phyloP scores from a whole-genome alignment of 2,329 filamentous ascomycete species.

The Laburnicola sp. region DNA sequence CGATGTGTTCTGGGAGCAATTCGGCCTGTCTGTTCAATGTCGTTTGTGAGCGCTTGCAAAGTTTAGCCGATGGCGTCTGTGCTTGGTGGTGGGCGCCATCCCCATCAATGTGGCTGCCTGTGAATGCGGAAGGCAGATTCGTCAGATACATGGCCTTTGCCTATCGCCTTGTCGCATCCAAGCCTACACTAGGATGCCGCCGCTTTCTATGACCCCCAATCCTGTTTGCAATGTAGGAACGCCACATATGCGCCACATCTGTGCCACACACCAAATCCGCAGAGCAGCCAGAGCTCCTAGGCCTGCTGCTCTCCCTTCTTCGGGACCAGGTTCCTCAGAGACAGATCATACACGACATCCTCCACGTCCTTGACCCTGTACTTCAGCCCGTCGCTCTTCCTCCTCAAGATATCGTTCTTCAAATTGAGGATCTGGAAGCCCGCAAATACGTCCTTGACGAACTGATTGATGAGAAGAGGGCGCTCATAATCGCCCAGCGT shows the following conservation, averaged over 20 bases:
- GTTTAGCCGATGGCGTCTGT: slow-evolving; percentile 10
- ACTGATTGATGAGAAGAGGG: slow-evolving; percentile 83
- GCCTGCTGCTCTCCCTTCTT: slow-evolving; percentile 27
- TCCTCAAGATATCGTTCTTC: slow-evolving; percentile 90
- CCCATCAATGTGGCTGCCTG: background rate
- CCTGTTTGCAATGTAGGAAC: background rate
- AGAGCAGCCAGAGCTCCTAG: background rate
- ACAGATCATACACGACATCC: slow-evolving; percentile 95
- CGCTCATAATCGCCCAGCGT: slow-evolving; percentile 85
- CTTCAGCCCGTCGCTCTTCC: slow-evolving; percentile 90
- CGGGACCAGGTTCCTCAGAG: slow-evolving; percentile 74
- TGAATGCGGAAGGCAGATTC: background rate
- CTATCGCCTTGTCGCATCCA: too few relatives aligned
- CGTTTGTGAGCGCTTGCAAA: background rate
- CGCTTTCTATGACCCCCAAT: background rate
- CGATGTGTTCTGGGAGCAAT: background rate
- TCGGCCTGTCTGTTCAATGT: too few relatives aligned
- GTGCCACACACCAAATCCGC: background rate
- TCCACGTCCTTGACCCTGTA: slow-evolving; percentile 98
- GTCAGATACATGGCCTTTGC: too few relatives aligned
- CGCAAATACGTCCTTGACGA: slow-evolving; percentile 92
- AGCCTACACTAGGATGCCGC: too few relatives aligned
- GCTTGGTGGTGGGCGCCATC: slow-evolving; percentile 4
- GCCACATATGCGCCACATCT: slow-evolving; percentile 7
- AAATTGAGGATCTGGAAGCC: slow-evolving; percentile 97